Evolutionary conservation across 2,329 filamentous ascomycete species (phyloP).

Genomic region (Escovopsis sp.): DNA sequence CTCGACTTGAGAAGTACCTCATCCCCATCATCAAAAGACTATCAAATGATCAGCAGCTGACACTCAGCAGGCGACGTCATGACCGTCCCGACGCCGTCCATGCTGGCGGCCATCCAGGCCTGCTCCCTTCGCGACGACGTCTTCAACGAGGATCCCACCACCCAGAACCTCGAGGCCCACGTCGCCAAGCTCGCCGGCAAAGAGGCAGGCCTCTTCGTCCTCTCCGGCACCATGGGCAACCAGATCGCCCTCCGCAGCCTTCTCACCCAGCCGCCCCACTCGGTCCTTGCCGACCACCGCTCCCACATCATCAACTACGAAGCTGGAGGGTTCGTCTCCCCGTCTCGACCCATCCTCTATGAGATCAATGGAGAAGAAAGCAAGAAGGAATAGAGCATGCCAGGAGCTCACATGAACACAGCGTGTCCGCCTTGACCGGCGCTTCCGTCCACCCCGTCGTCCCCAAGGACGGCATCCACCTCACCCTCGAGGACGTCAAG

Average conservation of each 20-base stretch:
- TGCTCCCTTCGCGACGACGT: slow-evolving; percentile 75
- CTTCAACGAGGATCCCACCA: slow-evolving; percentile 65
- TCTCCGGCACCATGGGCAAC: slow-evolving; percentile 91
- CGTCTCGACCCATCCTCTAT: neutral
- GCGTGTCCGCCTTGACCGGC: slow-evolving; percentile 55
- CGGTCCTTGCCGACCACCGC: slow-evolving; percentile 63
- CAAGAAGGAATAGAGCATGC: too few relatives aligned
- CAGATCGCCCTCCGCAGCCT: slow-evolving; percentile 70
- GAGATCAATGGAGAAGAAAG: too few relatives aligned
- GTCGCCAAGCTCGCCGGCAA: slow-evolving; percentile 62
- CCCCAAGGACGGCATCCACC: slow-evolving; percentile 55
- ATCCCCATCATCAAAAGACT: neutral
- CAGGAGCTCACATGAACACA: slow-evolving; percentile 18
- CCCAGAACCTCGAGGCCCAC: slow-evolving; percentile 58
- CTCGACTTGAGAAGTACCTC: slow-evolving; percentile 25
- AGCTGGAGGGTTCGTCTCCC: slow-evolving; percentile 38
- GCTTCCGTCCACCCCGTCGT: slow-evolving; percentile 53
- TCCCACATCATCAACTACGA: slow-evolving; percentile 62
- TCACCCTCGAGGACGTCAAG: slow-evolving; percentile 65
- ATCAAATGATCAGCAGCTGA: too few relatives aligned
- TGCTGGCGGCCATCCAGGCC: slow-evolving; percentile 65
- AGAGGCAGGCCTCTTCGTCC: slow-evolving; percentile 62
- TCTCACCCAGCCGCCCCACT: slow-evolving; percentile 64
- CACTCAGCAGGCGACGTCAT: slow-evolving; percentile 30
- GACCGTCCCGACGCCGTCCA: slow-evolving; percentile 64